Evolutionary conservation across 2,329 filamentous ascomycete species (phyloP), one percentile per base, ranked within the genome.

Genomic region (Diplodia intermedia): DNA sequence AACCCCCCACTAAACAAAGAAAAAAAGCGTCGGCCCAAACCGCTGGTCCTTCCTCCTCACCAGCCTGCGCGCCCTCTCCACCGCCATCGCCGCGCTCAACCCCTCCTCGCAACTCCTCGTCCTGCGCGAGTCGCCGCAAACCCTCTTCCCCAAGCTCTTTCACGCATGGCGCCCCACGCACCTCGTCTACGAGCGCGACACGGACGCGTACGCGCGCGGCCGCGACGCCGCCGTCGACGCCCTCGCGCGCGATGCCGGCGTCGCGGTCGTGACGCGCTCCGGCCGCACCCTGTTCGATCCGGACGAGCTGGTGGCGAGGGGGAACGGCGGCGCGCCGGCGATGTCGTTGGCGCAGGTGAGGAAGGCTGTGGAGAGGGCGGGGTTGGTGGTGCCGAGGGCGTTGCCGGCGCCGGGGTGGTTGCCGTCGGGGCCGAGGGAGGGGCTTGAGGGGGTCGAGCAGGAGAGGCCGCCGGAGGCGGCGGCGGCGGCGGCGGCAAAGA

Each of bases 101-200:
- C 74, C 85, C 20, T 89, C 89, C 68, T 91, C 89, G 20, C 90
- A 90, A 74, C 84, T 94, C 0, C 88, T 91, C 70, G 84, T 94
- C 29, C 81, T 94, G 18, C 85, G 91, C 33, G 91, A 93, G 79
- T 89, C 86, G 0, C 90, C 91, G 0, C 89, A 90, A 74, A 91
- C 88, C 0, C 77, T 93, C 1, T 83, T 93, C 3, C 88, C 89
- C 1, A 92, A 92, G 77, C 80, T 93, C 1, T 91, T 92, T 82
- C 80, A 93, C 1, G 85, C 86, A 20, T 94, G 91, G 91, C 85
- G 86, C 1, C 87, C 92, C 31, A 91, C 90, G 0, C 91, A 93
- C 78, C 79, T 93, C 5, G 90, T 93, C 0, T 93, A 93, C 72
- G 91, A 94, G 75, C 91, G 90, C 73, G 91, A 93, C 72, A 92